phyloP scores from a whole-genome alignment of 148 eudicot species.

The Gaultheria prostrata region DNA sequence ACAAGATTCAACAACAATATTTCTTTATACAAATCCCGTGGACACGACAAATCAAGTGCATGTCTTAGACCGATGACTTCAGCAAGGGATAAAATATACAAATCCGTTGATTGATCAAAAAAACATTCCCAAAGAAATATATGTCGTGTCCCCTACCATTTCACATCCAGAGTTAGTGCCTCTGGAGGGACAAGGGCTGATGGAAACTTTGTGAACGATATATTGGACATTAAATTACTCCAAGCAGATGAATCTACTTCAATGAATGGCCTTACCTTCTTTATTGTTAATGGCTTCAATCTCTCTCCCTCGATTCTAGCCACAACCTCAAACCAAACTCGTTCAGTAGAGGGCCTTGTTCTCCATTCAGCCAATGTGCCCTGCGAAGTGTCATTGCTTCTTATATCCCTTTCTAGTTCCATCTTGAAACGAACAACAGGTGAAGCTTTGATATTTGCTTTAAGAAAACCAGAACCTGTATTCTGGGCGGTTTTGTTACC shows the following conservation, averaged over 20 bases:
- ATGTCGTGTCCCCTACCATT: conserved; percentile 32
- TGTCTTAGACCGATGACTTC: not conserved
- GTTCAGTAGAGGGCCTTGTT: conserved; percentile 54
- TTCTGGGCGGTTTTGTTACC: conserved; percentile 20
- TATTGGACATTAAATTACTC: conserved; percentile 54
- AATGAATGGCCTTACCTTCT: conserved; percentile 38
- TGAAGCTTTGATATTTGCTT: conserved; percentile 37
- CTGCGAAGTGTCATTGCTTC: conserved; percentile 29
- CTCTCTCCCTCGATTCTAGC: conserved; percentile 46
- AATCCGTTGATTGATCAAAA: not conserved
- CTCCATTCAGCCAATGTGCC: conserved; percentile 54
- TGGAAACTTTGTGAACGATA: conserved; percentile 50
- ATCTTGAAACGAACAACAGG: conserved; percentile 44
- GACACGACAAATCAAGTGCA: not conserved
- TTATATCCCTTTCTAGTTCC: conserved; percentile 46
- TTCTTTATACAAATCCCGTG: conserved; percentile 14
- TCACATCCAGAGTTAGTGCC: conserved; percentile 51
- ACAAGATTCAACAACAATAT: conserved; percentile 15
- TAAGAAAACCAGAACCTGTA: conserved; percentile 24
- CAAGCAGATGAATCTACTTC: conserved; percentile 50
- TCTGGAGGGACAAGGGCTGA: conserved; percentile 48
- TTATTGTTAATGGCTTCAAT: conserved; percentile 45
- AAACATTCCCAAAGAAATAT: not conserved
- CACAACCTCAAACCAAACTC: conserved; percentile 41
- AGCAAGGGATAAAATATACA: not conserved